Evolutionary conservation across 106 monocot genomes (phyloP), one percentile per base, ranked within the genome.

Genomic region (Platanthera zijinensis): DNA sequence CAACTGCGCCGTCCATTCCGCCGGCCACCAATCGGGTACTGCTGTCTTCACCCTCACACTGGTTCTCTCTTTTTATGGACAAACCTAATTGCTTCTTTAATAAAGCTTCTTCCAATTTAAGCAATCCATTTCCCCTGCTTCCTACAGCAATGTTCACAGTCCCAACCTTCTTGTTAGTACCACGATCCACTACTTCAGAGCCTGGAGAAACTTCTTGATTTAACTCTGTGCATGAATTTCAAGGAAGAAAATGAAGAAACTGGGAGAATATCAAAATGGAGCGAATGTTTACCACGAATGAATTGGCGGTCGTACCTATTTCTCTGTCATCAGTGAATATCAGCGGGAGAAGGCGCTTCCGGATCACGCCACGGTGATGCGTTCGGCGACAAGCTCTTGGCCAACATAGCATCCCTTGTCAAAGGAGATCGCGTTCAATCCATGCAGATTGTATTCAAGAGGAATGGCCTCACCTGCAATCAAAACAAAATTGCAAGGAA

Each of bases 331-430:
- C 82, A 0, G 80, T 71, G 48, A 99, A 86, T 73, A 83, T 87
- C 32, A 99, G 76, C 17, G 99, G 94, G 77, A 94, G 85, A 66
- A 94, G 78, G 21, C 99, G 94, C 77, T 99, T 99, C 48, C 99
- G 85, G 32, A 99, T 99, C 50, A 94, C 90, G 52, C 99, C 99
- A 4, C 94, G 92, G 78, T 94, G 94, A 76, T 99, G 94, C 19
- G 94, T 99, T 32, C 94, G 86, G 99, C 92, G 56, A 99, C 77
- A 50, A 92, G 90, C 78, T 99, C 99, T 81, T 99, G 99, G 47
- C 99, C 94, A 2, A 95, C 88, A 50, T 99, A 99, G 84, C 99
- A 99, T 8, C 99, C 99, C 74, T 99, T 99, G 76, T 90, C 85
- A 51, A 99, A 99, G 59, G 90, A 92, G 78, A 99, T 94, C 7